A percentile compares a stretch with the other conserved stretches of the same genome.
Evolutionary conservation across 2,329 filamentous ascomycete species (phyloP).

Genomic region (Neofusicoccum umdonicola): DNA sequence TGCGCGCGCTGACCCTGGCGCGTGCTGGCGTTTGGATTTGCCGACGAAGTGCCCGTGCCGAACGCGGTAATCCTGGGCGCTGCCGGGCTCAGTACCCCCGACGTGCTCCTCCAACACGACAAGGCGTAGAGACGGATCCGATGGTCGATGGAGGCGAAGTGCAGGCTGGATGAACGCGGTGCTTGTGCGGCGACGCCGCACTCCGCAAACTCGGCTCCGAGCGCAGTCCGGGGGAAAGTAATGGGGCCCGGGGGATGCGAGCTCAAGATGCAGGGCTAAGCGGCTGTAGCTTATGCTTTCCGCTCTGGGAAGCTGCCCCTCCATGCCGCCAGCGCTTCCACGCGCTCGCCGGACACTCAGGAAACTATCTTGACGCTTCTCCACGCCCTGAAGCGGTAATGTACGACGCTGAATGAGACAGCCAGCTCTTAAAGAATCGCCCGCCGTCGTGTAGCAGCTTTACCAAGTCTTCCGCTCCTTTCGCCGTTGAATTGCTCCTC

Average conservation of each 20-base stretch:
- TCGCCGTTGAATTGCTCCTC: neutral
- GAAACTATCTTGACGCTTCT: neutral
- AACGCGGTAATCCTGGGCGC: neutral
- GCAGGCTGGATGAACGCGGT: neutral
- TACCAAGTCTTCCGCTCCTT: neutral
- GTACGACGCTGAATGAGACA: constrained; percentile 3
- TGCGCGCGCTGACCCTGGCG: neutral
- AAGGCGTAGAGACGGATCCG: neutral
- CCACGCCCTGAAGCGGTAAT: constrained; percentile 9
- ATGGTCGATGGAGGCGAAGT: neutral
- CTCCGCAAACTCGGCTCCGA: neutral
- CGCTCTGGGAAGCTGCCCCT: constrained; percentile 4
- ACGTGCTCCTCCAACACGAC: neutral
- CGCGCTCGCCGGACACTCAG: neutral
- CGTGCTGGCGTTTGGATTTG: neutral
- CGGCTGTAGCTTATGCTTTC: neutral
- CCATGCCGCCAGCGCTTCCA: neutral
- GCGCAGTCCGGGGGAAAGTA: neutral
- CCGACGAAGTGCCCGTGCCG: neutral
- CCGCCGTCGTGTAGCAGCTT: neutral
- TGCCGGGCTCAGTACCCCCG: neutral
- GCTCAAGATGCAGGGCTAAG: neutral
- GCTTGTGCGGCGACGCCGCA: neutral
- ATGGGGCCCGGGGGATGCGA: neutral
- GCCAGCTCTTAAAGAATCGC: neutral